A percentile compares a stretch with the other conserved stretches of the same genome.
Evolutionary conservation across 2,329 filamentous ascomycete genomes (phyloP).

Genomic region (Neobulgaria alba): DNA sequence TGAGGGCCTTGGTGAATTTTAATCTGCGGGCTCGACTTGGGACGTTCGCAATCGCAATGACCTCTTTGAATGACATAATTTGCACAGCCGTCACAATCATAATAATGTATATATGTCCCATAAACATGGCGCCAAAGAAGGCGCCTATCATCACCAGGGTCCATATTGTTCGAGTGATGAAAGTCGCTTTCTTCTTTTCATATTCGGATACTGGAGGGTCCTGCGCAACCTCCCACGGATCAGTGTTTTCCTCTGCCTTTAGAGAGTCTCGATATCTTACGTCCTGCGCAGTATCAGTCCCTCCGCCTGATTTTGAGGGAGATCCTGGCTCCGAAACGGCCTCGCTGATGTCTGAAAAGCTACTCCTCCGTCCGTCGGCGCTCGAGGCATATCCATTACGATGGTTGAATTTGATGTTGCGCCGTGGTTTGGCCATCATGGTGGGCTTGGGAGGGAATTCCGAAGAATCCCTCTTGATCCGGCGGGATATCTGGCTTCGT

Average conservation of each 20-base stretch:
- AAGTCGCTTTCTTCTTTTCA: slow-evolving; percentile 98
- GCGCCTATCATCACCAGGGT: slow-evolving; percentile 92
- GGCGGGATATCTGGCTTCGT: slow-evolving; percentile 6
- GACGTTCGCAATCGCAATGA: slow-evolving; percentile 94
- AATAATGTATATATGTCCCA: slow-evolving; percentile 96
- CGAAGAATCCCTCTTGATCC: slow-evolving; percentile 8
- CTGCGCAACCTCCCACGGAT: slow-evolving; percentile 14
- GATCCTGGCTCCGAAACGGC: slow-evolving; percentile 36
- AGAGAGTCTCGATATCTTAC: slow-evolving; percentile 24
- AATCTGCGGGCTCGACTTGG: slow-evolving; percentile 85
- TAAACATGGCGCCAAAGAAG: slow-evolving; percentile 89
- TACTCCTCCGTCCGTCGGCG: slow-evolving; percentile 45
- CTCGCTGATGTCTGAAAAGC: slow-evolving; percentile 65
- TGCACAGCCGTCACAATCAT: slow-evolving; percentile 86
- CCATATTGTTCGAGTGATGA: slow-evolving; percentile 95
- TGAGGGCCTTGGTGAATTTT: slow-evolving; percentile 88
- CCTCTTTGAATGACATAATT: slow-evolving; percentile 97
- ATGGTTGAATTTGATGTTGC: slow-evolving; percentile 44
- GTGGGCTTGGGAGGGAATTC: slow-evolving; percentile 4
- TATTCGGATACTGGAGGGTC: slow-evolving; percentile 55
- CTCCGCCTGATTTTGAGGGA: slow-evolving; percentile 17
- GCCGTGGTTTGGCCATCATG: slow-evolving; percentile 38
- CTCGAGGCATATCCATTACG: slow-evolving; percentile 26
- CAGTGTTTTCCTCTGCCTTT: slow-evolving; percentile 9
- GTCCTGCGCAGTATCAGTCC: slow-evolving; percentile 32